These are phyloP conservation scores for Wallacemonas sp. DNA, from an alignment of 208 protist genomes.

Conservation along the genomic window DNA sequence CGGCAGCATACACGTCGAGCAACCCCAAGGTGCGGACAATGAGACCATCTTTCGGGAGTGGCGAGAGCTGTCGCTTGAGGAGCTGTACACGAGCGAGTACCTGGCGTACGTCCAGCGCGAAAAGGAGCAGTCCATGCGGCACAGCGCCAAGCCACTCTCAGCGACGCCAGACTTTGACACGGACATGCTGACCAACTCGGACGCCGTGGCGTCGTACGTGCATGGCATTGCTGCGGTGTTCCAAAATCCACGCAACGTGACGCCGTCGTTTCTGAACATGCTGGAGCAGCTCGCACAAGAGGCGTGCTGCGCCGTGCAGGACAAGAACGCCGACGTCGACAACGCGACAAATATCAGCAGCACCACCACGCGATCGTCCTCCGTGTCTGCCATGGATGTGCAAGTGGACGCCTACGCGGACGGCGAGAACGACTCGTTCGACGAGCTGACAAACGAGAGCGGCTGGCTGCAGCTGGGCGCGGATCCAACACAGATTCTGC, in stretches of 20 bases:
- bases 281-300: neutral
- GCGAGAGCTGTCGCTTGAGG: slow-evolving; percentile 41
- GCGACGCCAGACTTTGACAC: slow-evolving; percentile 81
- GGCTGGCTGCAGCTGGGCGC: neutral
- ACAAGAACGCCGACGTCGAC: neutral
- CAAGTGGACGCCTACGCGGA: slow-evolving; percentile 1
- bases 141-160: slow-evolving; percentile 18
- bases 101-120: slow-evolving; percentile 46
- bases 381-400: slow-evolving; percentile 5
- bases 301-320: neutral
- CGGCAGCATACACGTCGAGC: slow-evolving; percentile 11
- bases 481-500: neutral
- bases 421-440: neutral
- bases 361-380: neutral
- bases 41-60: slow-evolving; percentile 6
- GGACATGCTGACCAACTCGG: slow-evolving; percentile 53
- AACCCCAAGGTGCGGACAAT: neutral
- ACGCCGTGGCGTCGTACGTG: slow-evolving; percentile 68
- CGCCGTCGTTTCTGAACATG: slow-evolving; percentile 6
- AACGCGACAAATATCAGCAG: neutral
- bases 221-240: slow-evolving; percentile 46
- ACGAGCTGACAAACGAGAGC: neutral
- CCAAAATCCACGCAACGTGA: slow-evolving; percentile 2
- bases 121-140: slow-evolving; percentile 24
- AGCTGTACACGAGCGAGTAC: slow-evolving; percentile 71